Base-by-base conservation (phyloP, 208 protist species). In the Leishmania turanica region DNA sequence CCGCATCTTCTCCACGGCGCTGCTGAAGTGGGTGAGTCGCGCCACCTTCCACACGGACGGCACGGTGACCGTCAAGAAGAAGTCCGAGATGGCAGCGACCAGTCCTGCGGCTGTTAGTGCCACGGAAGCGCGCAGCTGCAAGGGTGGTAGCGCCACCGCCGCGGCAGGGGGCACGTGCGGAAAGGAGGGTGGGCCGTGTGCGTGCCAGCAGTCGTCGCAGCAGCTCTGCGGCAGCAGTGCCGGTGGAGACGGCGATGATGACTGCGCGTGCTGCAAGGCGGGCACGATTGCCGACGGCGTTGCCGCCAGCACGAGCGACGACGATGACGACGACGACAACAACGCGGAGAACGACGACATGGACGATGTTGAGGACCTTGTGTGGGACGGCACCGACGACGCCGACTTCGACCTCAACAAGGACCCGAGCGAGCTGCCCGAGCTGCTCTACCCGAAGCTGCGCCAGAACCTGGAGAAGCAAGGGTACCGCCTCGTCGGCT, bases 391-490 rank as follows among this genome's bases (percentile, higher is more conserved):
- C 56, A 78, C 91, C 17, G 87, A 88, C 60, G 81, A 88, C 42
- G 77, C 58, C 42, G 86, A 79, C 75, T 75, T 84, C 72, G 77
- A 86, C 65, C 58, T 69, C 78, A 66, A 51, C 42, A 84, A 69
- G 47, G 84, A 92, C 65, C 79, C 72, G 3, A 71, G n/a, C 56
- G 87, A 85, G 56, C 81, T 86, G 24, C 90, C 86, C 0, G 94
- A 97, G 81, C 95, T 99, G 84, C 81, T 99, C 34, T 98, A 97
- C 85, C 92, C 93, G 3, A 86, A 89, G 19, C 89, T 99, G 51
- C 91, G 95, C 21, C 82, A 93, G 51, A 94, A 91, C 56, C 80
- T 99, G n/a, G 93, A 95, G 62, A 99, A 99, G 83, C 98, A 99
- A 75, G 98, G 96, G 40, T 99, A 99, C 84, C 92, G 92, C 37